phyloP scores from a whole-genome alignment of 345 rosid genomes.

The Populus deltoides region DNA sequence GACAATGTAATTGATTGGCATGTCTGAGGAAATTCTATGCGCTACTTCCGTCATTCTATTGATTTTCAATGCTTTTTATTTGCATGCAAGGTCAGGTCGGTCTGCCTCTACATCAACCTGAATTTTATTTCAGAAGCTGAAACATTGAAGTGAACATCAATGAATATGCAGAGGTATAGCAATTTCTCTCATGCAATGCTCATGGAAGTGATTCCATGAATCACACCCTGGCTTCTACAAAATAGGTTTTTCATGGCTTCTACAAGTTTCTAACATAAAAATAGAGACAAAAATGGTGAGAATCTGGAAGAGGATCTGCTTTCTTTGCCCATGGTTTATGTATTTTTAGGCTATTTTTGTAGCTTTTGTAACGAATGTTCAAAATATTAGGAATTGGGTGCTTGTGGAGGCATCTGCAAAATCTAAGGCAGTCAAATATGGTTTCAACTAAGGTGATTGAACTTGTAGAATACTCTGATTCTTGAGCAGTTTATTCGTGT shows the following conservation, averaged over 20 bases:
- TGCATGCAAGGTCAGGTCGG: background rate
- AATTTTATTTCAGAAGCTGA: background rate
- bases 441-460: background rate
- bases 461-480: background rate
- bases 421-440: background rate
- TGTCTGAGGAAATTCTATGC: too few relatives aligned
- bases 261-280: background rate
- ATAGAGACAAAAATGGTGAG: background rate
- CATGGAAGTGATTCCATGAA: background rate
- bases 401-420: background rate
- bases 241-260: background rate
- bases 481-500: background rate
- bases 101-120: background rate
- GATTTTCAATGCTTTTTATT: background rate
- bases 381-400: background rate
- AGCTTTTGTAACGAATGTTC: background rate
- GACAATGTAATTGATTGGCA: background rate
- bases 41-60: background rate
- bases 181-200: background rate
- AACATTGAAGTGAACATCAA: background rate
- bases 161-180: too few relatives aligned
- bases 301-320: background rate
- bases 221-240: background rate
- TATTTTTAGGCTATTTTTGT: background rate
- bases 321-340: background rate